Percentiles rank a stretch among this genome's conserved stretches.
Conservation (phyloP, 306 rosid species). For the Cicer chorassanicum region DNA sequence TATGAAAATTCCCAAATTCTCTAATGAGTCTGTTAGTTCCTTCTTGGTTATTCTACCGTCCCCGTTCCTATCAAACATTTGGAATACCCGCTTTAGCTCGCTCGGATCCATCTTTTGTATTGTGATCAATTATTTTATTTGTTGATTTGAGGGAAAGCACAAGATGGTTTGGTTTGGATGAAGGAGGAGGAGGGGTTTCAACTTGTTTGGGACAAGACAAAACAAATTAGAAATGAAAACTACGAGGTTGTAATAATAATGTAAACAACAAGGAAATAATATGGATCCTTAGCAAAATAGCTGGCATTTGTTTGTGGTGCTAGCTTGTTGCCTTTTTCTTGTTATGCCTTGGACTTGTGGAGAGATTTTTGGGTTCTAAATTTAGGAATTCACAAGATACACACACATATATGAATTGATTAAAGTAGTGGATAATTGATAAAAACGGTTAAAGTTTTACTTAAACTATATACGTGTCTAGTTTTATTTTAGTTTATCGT, state of each 20-base stretch:
- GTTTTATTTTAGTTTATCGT: no score
- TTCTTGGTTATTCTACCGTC: conserved; percentile 79
- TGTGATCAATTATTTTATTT: not conserved
- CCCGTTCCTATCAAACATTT: conserved; percentile 79
- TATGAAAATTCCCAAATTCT: conserved; percentile 72
- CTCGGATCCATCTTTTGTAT: conserved; percentile 56
- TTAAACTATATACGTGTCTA: no score
- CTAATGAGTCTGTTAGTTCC: conserved; percentile 70
- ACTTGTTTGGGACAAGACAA: conserved; percentile 27
- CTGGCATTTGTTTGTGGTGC: conserved; percentile 29
- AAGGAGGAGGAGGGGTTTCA: conserved; percentile 8
- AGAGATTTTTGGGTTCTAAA: conserved; percentile 23
- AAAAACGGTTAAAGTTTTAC: no score
- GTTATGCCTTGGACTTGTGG: conserved; percentile 3
- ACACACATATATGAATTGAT: no score
- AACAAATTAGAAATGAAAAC: conserved; percentile 8
- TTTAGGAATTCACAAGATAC: not conserved
- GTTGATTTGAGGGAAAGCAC: not conserved
- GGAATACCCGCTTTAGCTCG: conserved; percentile 73
- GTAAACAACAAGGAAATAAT: not conserved
- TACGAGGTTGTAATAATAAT: conserved; percentile 5
- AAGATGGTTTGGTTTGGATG: not conserved
- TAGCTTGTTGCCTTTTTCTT: not conserved
- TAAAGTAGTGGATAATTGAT: not conserved
- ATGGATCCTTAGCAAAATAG: not conserved